Evolutionary conservation across 352 stramenopile species (phyloP).

Genomic region (Phytopythium boreale): DNA sequence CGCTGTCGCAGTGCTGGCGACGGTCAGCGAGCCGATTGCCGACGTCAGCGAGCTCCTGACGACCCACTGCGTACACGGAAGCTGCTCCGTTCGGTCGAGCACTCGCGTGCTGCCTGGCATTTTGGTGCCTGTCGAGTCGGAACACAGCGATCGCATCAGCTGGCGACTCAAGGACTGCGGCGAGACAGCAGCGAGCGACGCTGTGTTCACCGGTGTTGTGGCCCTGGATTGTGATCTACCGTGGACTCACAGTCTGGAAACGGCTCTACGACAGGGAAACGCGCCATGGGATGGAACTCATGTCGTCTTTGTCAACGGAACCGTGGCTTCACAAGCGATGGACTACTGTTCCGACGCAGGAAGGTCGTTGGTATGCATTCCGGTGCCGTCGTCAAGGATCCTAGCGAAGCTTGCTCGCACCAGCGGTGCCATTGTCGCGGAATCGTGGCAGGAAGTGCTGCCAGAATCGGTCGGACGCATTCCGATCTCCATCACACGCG

Average conservation of each 20-base stretch:
- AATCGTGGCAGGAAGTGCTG: slow-evolving; percentile 1
- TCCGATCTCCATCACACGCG: neutral
- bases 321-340: neutral
- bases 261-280: neutral
- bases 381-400: neutral
- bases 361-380: neutral
- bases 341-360: neutral
- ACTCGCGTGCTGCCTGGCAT: neutral
- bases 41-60: neutral
- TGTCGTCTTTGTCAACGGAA: slow-evolving; percentile 5
- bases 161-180: neutral
- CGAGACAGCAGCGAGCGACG: neutral
- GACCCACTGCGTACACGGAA: slow-evolving; percentile 1
- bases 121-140: neutral
- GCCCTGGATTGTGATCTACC: neutral
- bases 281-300: neutral
- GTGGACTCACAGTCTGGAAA: neutral
- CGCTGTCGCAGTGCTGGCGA: neutral
- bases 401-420: neutral
- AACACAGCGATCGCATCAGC: neutral
- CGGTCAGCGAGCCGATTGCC: neutral
- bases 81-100: neutral
- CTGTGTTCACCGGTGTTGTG: neutral
- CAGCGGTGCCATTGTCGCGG: neutral
- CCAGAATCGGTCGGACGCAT: neutral